Conservation (phyloP, 371 early-diverging fungal species). For the Mucor piriformis region DNA sequence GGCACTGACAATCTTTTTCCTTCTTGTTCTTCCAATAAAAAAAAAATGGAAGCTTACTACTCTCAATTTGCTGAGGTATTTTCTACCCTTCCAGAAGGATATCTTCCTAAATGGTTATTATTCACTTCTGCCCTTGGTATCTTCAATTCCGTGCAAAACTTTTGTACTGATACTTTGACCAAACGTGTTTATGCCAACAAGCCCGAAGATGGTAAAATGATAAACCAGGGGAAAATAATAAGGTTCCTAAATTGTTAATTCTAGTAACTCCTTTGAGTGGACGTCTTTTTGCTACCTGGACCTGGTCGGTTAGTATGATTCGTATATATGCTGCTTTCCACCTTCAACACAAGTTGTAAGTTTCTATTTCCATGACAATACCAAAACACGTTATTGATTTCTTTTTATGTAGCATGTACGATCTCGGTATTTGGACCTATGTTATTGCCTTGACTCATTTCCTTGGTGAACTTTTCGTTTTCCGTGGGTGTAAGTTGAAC, state of each 20-base stretch:
- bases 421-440: conserved; percentile 73
- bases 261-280: conserved; percentile 72
- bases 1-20: no score
- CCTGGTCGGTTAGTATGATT: conserved; percentile 71
- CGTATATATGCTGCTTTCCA: conserved; percentile 81
- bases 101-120: conserved; percentile 70
- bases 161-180: conserved; percentile 64
- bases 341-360: conserved; percentile 69
- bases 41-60: conserved; percentile 20
- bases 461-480: conserved; percentile 69
- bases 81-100: conserved; percentile 60
- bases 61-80: conserved; percentile 36
- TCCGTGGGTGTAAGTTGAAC: conserved; percentile 69
- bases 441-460: conserved; percentile 73
- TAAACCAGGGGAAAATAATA: background rate
- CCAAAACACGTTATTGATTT: no score
- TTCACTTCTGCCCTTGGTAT: conserved; percentile 72
- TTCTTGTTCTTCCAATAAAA: background rate
- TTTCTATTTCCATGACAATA: conserved; percentile 7
- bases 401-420: conserved; percentile 61
- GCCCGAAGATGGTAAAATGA: conserved; percentile 54
- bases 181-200: conserved; percentile 70
- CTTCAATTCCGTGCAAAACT: conserved; percentile 79
- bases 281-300: conserved; percentile 83
- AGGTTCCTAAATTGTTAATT: background rate